Conservation (phyloP, 371 early-diverging fungal species). For the Mucor mucedo region DNA sequence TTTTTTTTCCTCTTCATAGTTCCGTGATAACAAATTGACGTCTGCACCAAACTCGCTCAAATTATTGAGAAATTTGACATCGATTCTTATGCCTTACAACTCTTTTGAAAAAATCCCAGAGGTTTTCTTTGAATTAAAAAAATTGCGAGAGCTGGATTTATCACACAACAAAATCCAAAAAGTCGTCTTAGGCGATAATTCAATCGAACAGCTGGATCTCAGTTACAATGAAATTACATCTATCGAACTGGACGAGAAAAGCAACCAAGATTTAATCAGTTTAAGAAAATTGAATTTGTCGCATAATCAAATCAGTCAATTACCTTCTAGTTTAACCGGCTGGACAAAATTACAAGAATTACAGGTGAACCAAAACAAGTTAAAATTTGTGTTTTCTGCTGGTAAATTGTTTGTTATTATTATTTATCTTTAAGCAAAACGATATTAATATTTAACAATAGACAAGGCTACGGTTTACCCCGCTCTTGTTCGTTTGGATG, state of each 20-base stretch:
- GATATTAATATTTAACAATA: not conserved
- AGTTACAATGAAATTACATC: conserved; percentile 61
- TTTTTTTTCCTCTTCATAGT: conserved; percentile 30
- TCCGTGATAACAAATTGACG: conserved; percentile 60
- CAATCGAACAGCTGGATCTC: conserved; percentile 64
- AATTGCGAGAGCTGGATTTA: conserved; percentile 56
- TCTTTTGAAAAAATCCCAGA: conserved; percentile 52
- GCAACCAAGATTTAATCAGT: not conserved
- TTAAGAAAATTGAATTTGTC: conserved; percentile 53
- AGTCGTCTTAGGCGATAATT: conserved; percentile 34
- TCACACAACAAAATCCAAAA: conserved; percentile 53
- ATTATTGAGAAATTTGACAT: conserved; percentile 48
- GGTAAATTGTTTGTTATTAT: conserved; percentile 23
- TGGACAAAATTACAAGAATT: conserved; percentile 58
- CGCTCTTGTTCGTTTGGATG: conserved; percentile 60
- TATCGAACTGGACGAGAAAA: not conserved
- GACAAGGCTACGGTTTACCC: conserved; percentile 33
- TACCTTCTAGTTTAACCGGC: conserved; percentile 43
- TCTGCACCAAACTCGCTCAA: conserved; percentile 54
- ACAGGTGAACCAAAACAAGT: conserved; percentile 52
- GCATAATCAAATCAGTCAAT: conserved; percentile 55
- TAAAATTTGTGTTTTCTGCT: conserved; percentile 29
- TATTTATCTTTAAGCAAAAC: not conserved
- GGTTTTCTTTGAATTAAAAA: conserved; percentile 39
- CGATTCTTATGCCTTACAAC: conserved; percentile 56